Conservation (phyloP, 2,329 filamentous ascomycete genomes). For the Colletotrichum sidae region DNA sequence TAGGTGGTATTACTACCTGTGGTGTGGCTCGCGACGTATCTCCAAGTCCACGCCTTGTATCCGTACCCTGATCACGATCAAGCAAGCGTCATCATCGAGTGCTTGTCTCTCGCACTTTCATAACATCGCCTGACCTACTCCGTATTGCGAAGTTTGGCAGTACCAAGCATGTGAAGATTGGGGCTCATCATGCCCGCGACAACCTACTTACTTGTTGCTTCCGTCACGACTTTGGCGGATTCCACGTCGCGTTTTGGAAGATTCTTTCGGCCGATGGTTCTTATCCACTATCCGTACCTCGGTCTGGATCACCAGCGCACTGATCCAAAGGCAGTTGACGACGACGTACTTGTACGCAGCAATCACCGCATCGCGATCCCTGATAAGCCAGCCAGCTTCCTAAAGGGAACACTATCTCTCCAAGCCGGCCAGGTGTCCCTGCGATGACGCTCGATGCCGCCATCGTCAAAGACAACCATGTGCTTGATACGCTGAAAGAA, state of each 20-base stretch:
- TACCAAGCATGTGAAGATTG: background rate
- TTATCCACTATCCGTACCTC: background rate
- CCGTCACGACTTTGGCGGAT: background rate
- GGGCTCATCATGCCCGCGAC: constrained; percentile 7
- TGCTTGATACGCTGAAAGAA: constrained; percentile 8
- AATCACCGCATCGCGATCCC: background rate
- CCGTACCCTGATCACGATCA: too few relatives aligned
- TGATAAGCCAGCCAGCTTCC: constrained; percentile 6
- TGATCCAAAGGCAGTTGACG: too few relatives aligned
- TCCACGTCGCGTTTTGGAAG: background rate
- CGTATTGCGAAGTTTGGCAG: too few relatives aligned
- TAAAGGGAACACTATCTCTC: background rate
- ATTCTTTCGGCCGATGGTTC: background rate
- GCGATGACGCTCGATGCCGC: constrained; percentile 2
- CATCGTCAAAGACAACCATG: constrained; percentile 4
- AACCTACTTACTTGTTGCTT: constrained; percentile 4
- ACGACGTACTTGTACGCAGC: too few relatives aligned
- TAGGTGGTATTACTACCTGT: too few relatives aligned
- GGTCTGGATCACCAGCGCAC: background rate
- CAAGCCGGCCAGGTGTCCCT: background rate
- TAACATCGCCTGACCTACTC: constrained; percentile 16
- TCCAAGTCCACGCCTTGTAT: too few relatives aligned
- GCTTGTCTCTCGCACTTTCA: constrained; percentile 1
- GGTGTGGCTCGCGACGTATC: too few relatives aligned
- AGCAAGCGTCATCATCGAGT: too few relatives aligned